Evolutionary conservation across 2,329 filamentous ascomycete genomes (phyloP), one percentile per base, ranked within the genome.

Genomic region (Alternaria burnsii): DNA sequence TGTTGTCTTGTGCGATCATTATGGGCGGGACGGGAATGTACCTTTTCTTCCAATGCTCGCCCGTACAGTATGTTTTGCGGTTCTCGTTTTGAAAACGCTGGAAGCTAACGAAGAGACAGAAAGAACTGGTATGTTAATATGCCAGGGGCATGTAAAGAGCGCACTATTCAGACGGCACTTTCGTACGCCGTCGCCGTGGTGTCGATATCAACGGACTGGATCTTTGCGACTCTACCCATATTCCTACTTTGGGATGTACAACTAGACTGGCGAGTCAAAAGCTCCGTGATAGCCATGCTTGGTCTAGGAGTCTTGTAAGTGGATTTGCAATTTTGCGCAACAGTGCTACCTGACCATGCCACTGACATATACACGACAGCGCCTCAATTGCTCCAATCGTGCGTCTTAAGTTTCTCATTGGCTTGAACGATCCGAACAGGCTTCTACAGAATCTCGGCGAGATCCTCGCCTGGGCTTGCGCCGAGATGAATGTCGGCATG

Each of bases 401-500:
- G 2, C 57, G 57, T 10, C 46, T 59, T 10, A 59, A 59, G 43
- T 56, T 44, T 6, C 32, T 59, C 20, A 59, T 59, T 12, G 57
- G 57, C 20, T 46, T 56, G 4, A 59, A 59, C 40, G 57, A 59
- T 32, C 22, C 24, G 10, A 46, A 53, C 8, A 40, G 46, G 3
- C 40, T 59, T 2, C 52, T 59, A 18, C 38, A 41, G 16, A 59
- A 59, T 36, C 52, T 59, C 16, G n/a, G 44, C 32, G 46, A 36
- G 7, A 59, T 59, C 24, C 57, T 59, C 32, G 57, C 52, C 12
- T 59, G 57, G 57, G 57, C 57, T 10, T 51, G 44, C 5, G 57
- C 57, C 18, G 57, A 59, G 40, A 56, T 59, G 57, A 59, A 59
- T 46, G 57, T 59, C 32, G 57, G 52, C 38, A 59, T 59, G 57